phyloP scores from a whole-genome alignment of 768 basidiomycete genomes.

The Imleria badia region DNA sequence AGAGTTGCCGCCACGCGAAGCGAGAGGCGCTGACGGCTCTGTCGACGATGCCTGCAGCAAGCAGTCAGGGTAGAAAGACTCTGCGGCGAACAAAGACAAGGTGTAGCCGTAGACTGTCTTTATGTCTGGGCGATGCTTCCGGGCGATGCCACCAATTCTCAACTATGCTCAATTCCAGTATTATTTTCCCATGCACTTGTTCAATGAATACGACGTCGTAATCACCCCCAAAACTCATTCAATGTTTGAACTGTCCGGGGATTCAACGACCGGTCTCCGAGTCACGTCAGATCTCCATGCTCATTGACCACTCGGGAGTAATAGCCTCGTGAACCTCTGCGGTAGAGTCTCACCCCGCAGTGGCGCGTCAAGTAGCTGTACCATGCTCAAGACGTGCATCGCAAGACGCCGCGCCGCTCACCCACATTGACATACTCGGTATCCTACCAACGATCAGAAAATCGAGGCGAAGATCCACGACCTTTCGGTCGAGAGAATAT shows the following conservation, averaged over 20 bases:
- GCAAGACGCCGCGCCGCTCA: background rate
- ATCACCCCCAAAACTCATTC: background rate
- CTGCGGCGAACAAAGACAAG: constrained; percentile 2
- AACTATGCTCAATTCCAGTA: constrained; percentile 22
- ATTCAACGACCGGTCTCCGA: too few relatives aligned
- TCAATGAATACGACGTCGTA: background rate
- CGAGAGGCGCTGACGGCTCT: background rate
- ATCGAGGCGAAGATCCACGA: background rate
- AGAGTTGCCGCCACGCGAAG: background rate
- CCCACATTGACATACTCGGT: background rate
- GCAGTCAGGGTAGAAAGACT: background rate
- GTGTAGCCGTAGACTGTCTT: background rate
- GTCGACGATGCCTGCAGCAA: background rate
- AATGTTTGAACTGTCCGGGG: background rate
- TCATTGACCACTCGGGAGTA: background rate
- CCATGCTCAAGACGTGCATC: background rate
- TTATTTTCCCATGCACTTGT: constrained; percentile 18
- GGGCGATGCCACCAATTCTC: constrained; percentile 17
- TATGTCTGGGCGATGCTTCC: constrained; percentile 11
- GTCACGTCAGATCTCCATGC: background rate
- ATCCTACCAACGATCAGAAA: background rate
- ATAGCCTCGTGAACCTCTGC: constrained; percentile 1
- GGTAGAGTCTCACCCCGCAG: background rate
- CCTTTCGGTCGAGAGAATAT: background rate
- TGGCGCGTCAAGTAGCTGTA: too few relatives aligned